Percentiles rank a stretch among this genome's conserved stretches.
Conservation (phyloP, 495 filamentous ascomycete species). For the Glarea lozoyensis region DNA sequence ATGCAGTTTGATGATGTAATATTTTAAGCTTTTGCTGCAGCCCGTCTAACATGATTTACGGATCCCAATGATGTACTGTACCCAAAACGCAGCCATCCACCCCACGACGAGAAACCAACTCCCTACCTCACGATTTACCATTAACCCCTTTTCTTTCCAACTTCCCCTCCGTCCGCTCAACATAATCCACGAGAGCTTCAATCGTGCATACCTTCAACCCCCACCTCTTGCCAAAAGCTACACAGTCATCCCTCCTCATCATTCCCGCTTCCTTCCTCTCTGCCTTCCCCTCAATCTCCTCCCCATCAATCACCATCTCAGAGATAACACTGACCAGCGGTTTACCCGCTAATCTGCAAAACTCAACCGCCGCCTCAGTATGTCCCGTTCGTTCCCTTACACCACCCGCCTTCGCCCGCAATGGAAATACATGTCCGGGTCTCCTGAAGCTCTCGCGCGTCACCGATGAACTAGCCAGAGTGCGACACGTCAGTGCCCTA, state of each 20-base stretch:
- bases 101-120: too few species aligned
- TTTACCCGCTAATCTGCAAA: constrained; percentile 74
- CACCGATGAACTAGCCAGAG: constrained; percentile 59
- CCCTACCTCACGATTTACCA: constrained; percentile 2
- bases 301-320: constrained; percentile 76
- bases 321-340: constrained; percentile 71
- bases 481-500: constrained; percentile 70
- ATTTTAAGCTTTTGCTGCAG: too few species aligned
- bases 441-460: constrained; percentile 57
- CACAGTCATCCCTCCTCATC: constrained; percentile 86
- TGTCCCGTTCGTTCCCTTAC: constrained; percentile 73
- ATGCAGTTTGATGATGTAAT: too few species aligned
- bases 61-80: too few species aligned
- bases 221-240: constrained; percentile 81
- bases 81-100: too few species aligned
- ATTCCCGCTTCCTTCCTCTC: constrained; percentile 60
- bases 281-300: constrained; percentile 46
- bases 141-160: constrained; percentile 11
- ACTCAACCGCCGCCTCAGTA: constrained; percentile 86
- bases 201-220: constrained; percentile 93
- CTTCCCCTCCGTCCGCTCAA: constrained; percentile 60
- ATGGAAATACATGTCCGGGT: constrained; percentile 85
- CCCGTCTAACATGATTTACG: too few species aligned
- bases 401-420: constrained; percentile 72
- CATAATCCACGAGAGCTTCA: constrained; percentile 72